Conservation (phyloP, 2,329 filamentous ascomycete species). For the Paraphoma chrysanthemicola region DNA sequence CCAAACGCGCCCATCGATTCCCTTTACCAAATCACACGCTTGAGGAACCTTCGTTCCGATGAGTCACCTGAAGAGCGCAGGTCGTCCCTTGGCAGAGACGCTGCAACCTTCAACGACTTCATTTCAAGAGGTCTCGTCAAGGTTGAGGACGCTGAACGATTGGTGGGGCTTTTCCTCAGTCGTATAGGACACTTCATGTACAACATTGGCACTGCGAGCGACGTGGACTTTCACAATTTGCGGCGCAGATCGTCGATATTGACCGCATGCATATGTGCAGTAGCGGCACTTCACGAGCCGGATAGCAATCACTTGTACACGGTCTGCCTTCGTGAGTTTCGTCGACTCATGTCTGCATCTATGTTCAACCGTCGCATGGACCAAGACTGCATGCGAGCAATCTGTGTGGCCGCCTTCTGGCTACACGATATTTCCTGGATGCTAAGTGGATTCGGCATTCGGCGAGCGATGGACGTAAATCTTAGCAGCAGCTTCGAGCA, state of each 20-base stretch:
- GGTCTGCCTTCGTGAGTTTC: conserved; percentile 64
- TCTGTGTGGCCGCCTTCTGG: conserved; percentile 69
- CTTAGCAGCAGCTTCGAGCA: conserved; percentile 53
- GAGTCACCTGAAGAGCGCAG: conserved; percentile 50
- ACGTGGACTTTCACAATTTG: conserved; percentile 54
- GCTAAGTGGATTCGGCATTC: conserved; percentile 62
- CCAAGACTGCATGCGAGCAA: conserved; percentile 64
- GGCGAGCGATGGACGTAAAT: conserved; percentile 58
- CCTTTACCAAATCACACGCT: conserved; percentile 57
- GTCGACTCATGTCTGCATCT: conserved; percentile 62
- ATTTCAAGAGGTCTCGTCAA: conserved; percentile 58
- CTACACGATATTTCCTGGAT: conserved; percentile 69
- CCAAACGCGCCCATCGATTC: conserved; percentile 54
- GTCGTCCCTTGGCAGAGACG: conserved; percentile 1
- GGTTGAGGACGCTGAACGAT: conserved; percentile 50
- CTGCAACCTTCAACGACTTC: conserved; percentile 49
- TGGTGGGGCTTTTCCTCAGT: conserved; percentile 52
- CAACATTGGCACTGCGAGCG: conserved; percentile 53
- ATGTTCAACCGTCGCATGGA: conserved; percentile 66
- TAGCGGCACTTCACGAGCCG: conserved; percentile 65
- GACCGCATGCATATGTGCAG: conserved; percentile 63
- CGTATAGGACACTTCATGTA: conserved; percentile 58
- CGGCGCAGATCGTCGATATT: conserved; percentile 63
- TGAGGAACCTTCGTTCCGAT: conserved; percentile 42
- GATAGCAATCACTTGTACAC: conserved; percentile 60